These are phyloP conservation scores for Leishmania aethiopica DNA, from an alignment of 208 protist genomes.

Conservation along the genomic window DNA sequence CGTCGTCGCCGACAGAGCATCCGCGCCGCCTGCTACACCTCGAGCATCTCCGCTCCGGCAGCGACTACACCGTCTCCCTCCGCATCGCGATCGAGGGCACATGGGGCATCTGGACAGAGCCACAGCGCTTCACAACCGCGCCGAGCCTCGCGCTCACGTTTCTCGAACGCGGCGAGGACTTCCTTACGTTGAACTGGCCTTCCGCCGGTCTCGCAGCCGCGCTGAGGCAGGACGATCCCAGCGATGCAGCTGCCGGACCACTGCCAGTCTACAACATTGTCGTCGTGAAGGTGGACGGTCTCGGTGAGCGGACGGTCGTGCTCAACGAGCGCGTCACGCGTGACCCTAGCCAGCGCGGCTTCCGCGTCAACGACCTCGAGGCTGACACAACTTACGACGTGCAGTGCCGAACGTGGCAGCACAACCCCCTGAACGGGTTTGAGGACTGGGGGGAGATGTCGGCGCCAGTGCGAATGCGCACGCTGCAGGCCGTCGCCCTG, in stretches of 20 bases:
- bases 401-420: slow-evolving; percentile 73
- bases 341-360: slow-evolving; percentile 49
- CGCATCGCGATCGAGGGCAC: slow-evolving; percentile 73
- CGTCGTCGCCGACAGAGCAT: slow-evolving; percentile 16
- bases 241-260: slow-evolving; percentile 2
- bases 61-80: slow-evolving; percentile 67
- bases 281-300: slow-evolving; percentile 42
- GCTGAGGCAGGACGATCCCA: background rate
- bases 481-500: slow-evolving; percentile 72
- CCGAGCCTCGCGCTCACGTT: slow-evolving; percentile 49
- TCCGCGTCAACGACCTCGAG: slow-evolving; percentile 69
- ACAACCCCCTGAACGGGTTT: slow-evolving; percentile 67
- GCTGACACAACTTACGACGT: slow-evolving; percentile 82
- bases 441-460: slow-evolving; percentile 88
- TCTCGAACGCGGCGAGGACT: slow-evolving; percentile 89
- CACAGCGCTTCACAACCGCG: slow-evolving; percentile 54
- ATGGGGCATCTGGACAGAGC: slow-evolving; percentile 91
- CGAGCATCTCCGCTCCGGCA: slow-evolving; percentile 62
- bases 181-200: slow-evolving; percentile 77
- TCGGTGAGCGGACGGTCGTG: slow-evolving; percentile 42
- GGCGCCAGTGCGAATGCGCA: slow-evolving; percentile 59
- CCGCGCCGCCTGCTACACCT: slow-evolving; percentile 60
- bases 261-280: slow-evolving; percentile 48
- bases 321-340: slow-evolving; percentile 60
- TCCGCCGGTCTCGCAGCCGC: slow-evolving; percentile 9